Evolutionary conservation across 2,329 filamentous ascomycete species (phyloP), one percentile per base, ranked within the genome.

Genomic region (Sporothrix euskadiensis): DNA sequence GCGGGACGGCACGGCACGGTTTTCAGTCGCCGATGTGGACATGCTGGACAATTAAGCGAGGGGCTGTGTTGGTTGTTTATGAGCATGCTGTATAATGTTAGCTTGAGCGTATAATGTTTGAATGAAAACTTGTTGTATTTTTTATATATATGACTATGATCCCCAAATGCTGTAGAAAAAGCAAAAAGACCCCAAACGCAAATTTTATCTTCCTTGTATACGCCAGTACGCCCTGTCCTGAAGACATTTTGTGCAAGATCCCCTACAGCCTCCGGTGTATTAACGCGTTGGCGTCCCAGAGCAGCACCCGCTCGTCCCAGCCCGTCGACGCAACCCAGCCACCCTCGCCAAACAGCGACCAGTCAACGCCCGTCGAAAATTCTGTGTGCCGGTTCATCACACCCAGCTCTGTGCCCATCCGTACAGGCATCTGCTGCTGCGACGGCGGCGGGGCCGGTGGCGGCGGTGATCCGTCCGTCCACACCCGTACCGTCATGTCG

Each of bases 401-500:
- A 3, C 94, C 94, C 78, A 97, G 83, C 81, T 97, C 91, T 32
- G 87, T 84, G 1, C 92, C 93, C 56, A 89, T 83, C 9, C 85
- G 81, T 0, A 84, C 81, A 0, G 82, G 78, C 12, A 77, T 32
- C 44, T 47, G 72, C 30, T 54, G 54, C 71, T 78, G 75, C 81
- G 69, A 80, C 30, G 71, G 47, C 22, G 73, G 69, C 61, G 74
- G 75, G 16, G 72, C 56, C 26, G 69, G 73, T 8, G 75, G 71
- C 54, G 78, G 81, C 4, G 81, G 80, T 2, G 85, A 85, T 5
- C 84, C 92, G 80, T 98, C 96, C 12, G 90, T 94, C 96, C 96
- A 99, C 69, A 98, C 86, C 44, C 96, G 89, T 77, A 96, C 97
- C 6, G 93, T 97, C 96, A 99, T 99, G 82, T 99, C 96, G 82